phyloP scores from a whole-genome alignment of 78 protist species.

The Protostelium mycophagum region DNA sequence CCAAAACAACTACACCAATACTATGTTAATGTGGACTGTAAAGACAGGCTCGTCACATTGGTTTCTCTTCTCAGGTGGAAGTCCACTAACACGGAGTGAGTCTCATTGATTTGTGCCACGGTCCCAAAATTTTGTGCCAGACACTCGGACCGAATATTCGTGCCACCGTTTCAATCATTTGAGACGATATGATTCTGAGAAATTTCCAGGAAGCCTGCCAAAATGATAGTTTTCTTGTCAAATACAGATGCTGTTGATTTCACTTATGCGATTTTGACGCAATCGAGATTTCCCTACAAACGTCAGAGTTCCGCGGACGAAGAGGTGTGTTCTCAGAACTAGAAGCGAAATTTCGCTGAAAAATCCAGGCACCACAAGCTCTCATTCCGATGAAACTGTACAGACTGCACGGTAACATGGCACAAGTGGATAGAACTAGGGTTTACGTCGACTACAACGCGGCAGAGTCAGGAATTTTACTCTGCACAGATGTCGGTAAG shows the following conservation, averaged over 20 bases:
- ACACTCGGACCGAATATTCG: too few relatives aligned
- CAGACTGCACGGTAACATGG: constrained; percentile 80
- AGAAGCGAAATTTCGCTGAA: too few relatives aligned
- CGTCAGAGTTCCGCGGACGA: too few relatives aligned
- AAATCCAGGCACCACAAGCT: constrained; percentile 61
- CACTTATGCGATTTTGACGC: constrained; percentile 75
- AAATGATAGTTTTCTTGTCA: constrained; percentile 78
- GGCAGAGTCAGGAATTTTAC: constrained; percentile 53
- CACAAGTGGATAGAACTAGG: constrained; percentile 71
- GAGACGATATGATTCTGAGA: too few relatives aligned
- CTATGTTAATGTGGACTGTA: constrained; percentile 47
- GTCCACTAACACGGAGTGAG: not conserved
- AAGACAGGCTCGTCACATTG: constrained; percentile 32
- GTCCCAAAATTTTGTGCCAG: too few relatives aligned
- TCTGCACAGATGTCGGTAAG: constrained; percentile 83
- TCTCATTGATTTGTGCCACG: not conserved
- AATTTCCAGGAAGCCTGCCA: not conserved
- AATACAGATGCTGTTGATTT: constrained; percentile 76
- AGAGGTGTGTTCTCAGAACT: too few relatives aligned
- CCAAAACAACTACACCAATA: constrained; percentile 49
- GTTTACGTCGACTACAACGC: constrained; percentile 65
- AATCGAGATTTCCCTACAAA: constrained; percentile 69
- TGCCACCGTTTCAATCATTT: too few relatives aligned
- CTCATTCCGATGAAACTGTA: constrained; percentile 77
- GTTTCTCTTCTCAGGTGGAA: constrained; percentile 43